Percentiles rank a stretch among this genome's conserved stretches.
These are phyloP conservation scores for Cymbidium sinense DNA, from an alignment of 106 monocot species.

Conservation along the genomic window DNA sequence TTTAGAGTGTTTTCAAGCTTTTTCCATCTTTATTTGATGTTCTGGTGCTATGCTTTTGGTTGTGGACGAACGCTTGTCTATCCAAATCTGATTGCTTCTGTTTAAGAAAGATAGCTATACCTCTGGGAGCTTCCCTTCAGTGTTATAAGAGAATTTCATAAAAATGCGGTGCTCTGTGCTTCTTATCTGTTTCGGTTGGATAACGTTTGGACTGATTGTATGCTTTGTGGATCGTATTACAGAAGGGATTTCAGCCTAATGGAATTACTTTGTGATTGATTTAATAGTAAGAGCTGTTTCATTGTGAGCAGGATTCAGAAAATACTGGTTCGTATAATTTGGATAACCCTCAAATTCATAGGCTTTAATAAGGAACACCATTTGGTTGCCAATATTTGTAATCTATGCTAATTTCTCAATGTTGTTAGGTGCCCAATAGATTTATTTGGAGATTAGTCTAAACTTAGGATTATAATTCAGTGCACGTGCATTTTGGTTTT, in stretches of 20 bases:
- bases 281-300: too few species aligned
- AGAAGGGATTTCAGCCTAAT: too few species aligned
- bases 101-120: not conserved
- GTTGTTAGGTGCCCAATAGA: not conserved
- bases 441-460: not conserved
- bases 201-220: too few species aligned
- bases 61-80: not conserved
- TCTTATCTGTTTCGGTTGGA: too few species aligned
- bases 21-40: not conserved
- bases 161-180: not conserved
- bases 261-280: too few species aligned
- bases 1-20: not conserved
- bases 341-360: not conserved
- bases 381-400: not conserved
- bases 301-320: too few species aligned
- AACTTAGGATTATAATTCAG: not conserved
- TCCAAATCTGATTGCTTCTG: not conserved
- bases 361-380: not conserved
- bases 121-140: not conserved
- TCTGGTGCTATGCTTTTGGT: not conserved
- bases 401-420: not conserved
- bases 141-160: not conserved
- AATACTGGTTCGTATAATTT: too few species aligned
- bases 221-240: too few species aligned
- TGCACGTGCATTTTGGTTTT: not conserved